Percentiles rank a stretch among this genome's conserved stretches.
Evolutionary conservation across 2,329 filamentous ascomycete species (phyloP).

Genomic region (Sphaerostilbella broomeana): DNA sequence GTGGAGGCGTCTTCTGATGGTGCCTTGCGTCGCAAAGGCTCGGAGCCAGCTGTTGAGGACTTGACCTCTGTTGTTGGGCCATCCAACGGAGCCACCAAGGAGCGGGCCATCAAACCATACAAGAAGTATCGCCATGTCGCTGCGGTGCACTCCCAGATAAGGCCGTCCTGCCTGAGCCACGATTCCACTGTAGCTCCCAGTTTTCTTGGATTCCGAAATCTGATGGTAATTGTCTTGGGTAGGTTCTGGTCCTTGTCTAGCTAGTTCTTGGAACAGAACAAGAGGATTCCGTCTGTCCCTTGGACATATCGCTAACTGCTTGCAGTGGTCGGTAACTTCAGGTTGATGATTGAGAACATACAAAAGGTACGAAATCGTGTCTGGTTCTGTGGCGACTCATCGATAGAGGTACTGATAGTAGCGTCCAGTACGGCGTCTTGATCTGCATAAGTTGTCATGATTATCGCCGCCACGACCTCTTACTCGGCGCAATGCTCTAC

Average conservation of each 20-base stretch:
- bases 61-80: conserved; percentile 23
- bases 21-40: conserved; percentile 20
- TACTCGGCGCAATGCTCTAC: conserved; percentile 72
- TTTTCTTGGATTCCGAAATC: conserved; percentile 88
- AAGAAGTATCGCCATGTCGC: conserved; percentile 87
- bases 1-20: conserved; percentile 25
- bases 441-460: conserved; percentile 89
- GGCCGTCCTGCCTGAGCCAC: conserved; percentile 77
- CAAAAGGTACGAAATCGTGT: conserved; percentile 63
- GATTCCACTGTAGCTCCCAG: conserved; percentile 70
- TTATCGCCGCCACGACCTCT: conserved; percentile 70
- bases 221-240: conserved; percentile 92
- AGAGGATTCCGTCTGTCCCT: no score
- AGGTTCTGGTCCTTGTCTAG: conserved; percentile 24
- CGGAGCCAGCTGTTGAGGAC: conserved; percentile 16
- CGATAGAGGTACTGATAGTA: neutral
- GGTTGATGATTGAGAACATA: conserved; percentile 93
- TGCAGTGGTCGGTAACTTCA: conserved; percentile 81
- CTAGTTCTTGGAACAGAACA: neutral
- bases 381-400: neutral
- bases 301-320: conserved; percentile 17
- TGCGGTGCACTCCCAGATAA: conserved; percentile 67
- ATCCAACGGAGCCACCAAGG: conserved; percentile 18
- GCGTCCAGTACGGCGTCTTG: conserved; percentile 75
- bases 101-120: conserved; percentile 18